phyloP scores from a whole-genome alignment of 345 rosid species.

The Gossypium thurberi region DNA sequence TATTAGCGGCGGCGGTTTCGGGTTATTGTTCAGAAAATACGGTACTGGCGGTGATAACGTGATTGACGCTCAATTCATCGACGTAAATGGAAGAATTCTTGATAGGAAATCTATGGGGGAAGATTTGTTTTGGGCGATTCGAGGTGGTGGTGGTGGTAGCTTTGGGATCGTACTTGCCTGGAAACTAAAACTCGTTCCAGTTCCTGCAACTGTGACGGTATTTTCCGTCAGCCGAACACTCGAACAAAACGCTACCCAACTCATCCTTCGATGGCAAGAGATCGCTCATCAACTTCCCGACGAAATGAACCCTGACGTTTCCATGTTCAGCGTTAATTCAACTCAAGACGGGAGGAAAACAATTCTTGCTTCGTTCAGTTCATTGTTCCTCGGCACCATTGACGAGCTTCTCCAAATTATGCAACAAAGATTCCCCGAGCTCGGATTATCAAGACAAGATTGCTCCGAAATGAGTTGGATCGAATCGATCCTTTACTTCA shows the following conservation, averaged over 20 bases:
- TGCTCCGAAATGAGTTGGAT: background rate
- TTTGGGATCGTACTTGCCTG: background rate
- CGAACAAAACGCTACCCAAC: background rate
- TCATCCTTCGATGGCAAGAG: background rate
- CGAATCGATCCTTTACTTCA: background rate
- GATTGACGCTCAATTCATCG: background rate
- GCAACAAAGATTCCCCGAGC: background rate
- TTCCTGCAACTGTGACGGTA: background rate
- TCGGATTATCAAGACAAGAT: background rate
- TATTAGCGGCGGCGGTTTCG: background rate
- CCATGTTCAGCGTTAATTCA: background rate
- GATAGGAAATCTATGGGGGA: background rate
- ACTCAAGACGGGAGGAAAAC: background rate
- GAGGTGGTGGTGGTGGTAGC: background rate
- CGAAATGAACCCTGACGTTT: background rate
- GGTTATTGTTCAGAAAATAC: background rate
- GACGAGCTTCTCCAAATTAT: background rate
- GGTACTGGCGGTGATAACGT: background rate
- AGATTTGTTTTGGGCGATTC: background rate
- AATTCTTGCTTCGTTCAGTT: background rate
- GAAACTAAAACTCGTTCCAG: background rate
- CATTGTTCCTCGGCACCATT: background rate
- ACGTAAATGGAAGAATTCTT: background rate
- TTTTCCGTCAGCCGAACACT: background rate
- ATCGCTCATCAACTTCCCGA: background rate